Base-by-base conservation (phyloP, 2,329 filamentous ascomycete genomes). In the Esteya vermicola region DNA sequence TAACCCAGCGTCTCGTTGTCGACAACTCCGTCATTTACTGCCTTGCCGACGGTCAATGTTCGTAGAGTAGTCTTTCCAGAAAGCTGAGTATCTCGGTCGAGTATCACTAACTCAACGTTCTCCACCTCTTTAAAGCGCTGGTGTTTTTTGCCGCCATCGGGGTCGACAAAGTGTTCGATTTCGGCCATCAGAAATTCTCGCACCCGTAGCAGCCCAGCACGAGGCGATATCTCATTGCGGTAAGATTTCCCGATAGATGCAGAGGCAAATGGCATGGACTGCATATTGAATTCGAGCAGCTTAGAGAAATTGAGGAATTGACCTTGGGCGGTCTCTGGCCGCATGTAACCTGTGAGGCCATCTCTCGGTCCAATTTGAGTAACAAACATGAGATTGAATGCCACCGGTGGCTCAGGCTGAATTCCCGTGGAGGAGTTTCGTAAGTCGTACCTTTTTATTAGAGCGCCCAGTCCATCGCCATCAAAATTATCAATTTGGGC, bases 381-480 rank as follows among this genome's bases (percentile, higher is more conserved):
- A 61, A 89, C 81, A 70, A 96, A 98, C 91, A 98, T 98, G 54
- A 98, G 78, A 65, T 98, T 98, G 75, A 96, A 95, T 32, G 85
- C 71, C 38, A 93, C 81, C 4, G 91, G 91, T 23, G 82, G 79
- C 22, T 76, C 73, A 28, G 93, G 78, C 51, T 83, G 74, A 45
- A 77, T 74, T 50, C 78, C 81, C 50, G 82, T 93, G 38, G 72
- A 70, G 22, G 89, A 88, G 63, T 93, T 94, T 63, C 76, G 83
- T 60, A 98, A 81, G 49, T 94, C 78, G 61, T 91, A 82, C 67
- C 93, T 93, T 56, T 72, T 75, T 66, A 98, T 95, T 43, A 98
- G 72, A 53, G 79, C 68, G 45, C 85, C 88, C 44, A 96, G 81
- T 60, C 89, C 80, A 33, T 80, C 73, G 49, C 88, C 89, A 54